Percentiles rank a stretch among this genome's conserved stretches.
Conservation (phyloP, 2,329 filamentous ascomycete species). For the Cadophora gregata region DNA sequence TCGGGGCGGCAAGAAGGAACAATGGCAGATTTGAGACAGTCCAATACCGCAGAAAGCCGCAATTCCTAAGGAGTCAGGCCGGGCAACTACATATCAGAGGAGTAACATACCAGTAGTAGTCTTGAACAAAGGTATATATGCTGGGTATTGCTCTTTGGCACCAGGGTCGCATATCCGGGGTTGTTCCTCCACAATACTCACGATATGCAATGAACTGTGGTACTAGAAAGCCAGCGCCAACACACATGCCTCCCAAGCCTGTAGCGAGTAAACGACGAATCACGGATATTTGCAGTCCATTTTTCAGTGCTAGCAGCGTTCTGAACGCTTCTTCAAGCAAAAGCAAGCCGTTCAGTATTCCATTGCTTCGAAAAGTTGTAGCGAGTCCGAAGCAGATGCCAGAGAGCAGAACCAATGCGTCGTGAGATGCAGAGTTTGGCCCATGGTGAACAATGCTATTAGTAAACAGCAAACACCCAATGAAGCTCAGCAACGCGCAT, state of each 20-base stretch:
- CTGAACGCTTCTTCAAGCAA: constrained; percentile 66
- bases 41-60: constrained; percentile 91
- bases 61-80: constrained; percentile 65
- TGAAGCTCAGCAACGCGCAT: constrained; percentile 79
- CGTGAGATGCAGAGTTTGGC: constrained; percentile 43
- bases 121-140: constrained; percentile 90
- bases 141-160: constrained; percentile 77
- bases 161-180: constrained; percentile 65
- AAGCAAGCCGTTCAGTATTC: constrained; percentile 78
- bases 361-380: constrained; percentile 82
- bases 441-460: constrained; percentile 50
- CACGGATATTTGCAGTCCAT: constrained; percentile 50
- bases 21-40: constrained; percentile 83
- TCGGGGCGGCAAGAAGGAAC: constrained; percentile 82
- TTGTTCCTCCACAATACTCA: constrained; percentile 64
- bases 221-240: constrained; percentile 69
- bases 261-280: constrained; percentile 62
- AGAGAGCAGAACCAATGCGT: constrained; percentile 62
- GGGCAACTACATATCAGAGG: background rate
- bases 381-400: constrained; percentile 75
- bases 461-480: constrained; percentile 74
- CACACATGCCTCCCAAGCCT: constrained; percentile 68
- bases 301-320: constrained; percentile 50
- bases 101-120: constrained; percentile 79
- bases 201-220: constrained; percentile 80